Evolutionary conservation across 1,284 basidiomycete genomes (phyloP), one percentile per base, ranked within the genome.

Genomic region (Blastosporella zonata): DNA sequence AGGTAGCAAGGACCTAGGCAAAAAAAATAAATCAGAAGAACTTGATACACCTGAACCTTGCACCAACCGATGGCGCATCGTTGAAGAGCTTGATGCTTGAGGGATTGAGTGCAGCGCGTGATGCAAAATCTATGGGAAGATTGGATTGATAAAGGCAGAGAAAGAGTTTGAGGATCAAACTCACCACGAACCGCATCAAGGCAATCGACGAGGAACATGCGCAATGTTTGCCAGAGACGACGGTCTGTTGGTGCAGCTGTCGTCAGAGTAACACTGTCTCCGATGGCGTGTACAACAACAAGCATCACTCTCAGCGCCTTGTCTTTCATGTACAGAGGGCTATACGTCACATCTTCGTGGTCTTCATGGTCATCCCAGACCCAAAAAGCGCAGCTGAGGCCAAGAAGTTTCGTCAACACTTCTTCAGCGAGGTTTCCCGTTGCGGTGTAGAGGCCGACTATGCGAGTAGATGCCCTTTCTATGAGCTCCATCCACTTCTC

Each of bases 401-500:
- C 72, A 4, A 85, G 60, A 33, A 88, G 59, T 38, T 73, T 70
- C 12, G 68, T 62, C 41, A 84, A 72, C 3, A 82, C 55, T 41
- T 72, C 75, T 55, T 71, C 68, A 25, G 77, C 67, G 34, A 80
- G 60, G 31, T 69, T 67, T 12, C 70, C 67, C 6, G 71, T 60
- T n/a, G 67, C 68, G 28, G 66, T 60, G 56, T 78, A 81, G 18
- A 85, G 64, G 10, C 71, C 74, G 25, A 78, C 74, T 18, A 79
- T 74, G 31, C 71, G 71, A 54, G 62, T 61, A 6, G 77, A 69
- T 23, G 77, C 73, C 42, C 72, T 69, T 53, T 71, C 67, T 42
- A 85, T 68, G 44, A 83, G 67, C 22, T 79, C 72, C 42, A 87
- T 65, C 6, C 77, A 73, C 13, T 73, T 62, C 27, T 80, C 74